Base-by-base conservation (phyloP, 805 yeast genomes). In the Grigorovia jiainica region DNA sequence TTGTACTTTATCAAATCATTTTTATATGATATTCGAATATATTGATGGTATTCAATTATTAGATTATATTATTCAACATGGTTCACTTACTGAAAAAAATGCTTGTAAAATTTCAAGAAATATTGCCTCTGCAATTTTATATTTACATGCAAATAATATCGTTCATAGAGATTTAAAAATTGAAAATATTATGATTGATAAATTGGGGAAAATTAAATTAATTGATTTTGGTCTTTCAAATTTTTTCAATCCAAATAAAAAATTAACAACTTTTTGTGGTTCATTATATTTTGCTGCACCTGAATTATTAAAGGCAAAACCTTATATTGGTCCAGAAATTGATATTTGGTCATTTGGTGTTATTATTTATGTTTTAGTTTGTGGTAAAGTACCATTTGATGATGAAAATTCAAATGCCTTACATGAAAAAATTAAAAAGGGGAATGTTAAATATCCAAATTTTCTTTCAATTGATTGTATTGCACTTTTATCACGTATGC, bases 261-360 rank as follows among this genome's bases (percentile, higher is more conserved):
- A 85, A 42, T 75, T 92, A 57, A 84, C 84, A 55, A 92, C 98
- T 0, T 92, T 84, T 58, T 92, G 99, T 70, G 99, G 99, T 2
- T 87, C 97, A 0, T 70, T 92, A 39, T 92, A 92, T 60, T 92
- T 92, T 74, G 99, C 98, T 1, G 98, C 99, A 0, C 99, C 99
- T 0, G 99, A 92, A 61, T 70, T 92, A 49, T 68, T 92, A 41
- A 82, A 83, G 43, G 97, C 97, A 1, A 79, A 78, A 49, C 97
- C 96, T 1, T 92, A 92, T 55, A 70, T 76, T 32, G 99, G 98
- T 0, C 98, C 98, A 0, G 98, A 92, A 60, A 95, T 92, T 40
- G 98, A 92, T 62, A 80, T 92, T 16, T 92, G 98, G 98, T 86
- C 96, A 2, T 90, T 90, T 69, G 98, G 97, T 48, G 95, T 92